Conservation (phyloP, 257 asterid genomes). For the Knoxia roxburghii region DNA sequence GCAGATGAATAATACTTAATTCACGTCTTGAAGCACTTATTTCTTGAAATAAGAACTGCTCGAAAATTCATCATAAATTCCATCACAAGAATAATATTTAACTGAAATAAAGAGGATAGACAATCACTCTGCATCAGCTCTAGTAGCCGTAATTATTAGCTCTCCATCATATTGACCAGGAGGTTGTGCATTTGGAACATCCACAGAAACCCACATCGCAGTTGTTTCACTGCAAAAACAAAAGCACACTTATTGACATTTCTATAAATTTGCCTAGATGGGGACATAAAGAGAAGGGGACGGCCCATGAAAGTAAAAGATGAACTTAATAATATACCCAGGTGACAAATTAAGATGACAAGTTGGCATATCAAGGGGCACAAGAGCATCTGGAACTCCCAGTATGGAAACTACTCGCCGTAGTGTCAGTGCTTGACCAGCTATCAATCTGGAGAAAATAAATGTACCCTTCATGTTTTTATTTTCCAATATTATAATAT, state of each 20-base stretch:
- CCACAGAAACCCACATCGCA: constrained; percentile 76
- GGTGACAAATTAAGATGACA: constrained; percentile 65
- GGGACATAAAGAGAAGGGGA: background rate
- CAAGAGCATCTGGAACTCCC: constrained; percentile 98
- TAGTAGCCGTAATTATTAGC: constrained; percentile 66
- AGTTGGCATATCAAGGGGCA: constrained; percentile 76
- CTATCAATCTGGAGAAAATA: constrained; percentile 54
- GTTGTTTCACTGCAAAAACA: constrained; percentile 70
- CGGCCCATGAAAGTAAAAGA: no score
- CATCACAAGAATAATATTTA: constrained; percentile 21
- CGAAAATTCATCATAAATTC: constrained; percentile 6
- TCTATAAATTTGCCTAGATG: background rate
- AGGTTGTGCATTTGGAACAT: constrained; percentile 74
- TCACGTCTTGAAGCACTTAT: constrained; percentile 7
- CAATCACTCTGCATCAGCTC: constrained; percentile 71
- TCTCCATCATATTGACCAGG: constrained; percentile 98
- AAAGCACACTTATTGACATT: constrained; percentile 6
- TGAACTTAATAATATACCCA: constrained; percentile 47
- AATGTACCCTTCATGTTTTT: constrained; percentile 11
- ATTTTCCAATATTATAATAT: constrained; percentile 15
- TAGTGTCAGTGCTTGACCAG: constrained; percentile 73
- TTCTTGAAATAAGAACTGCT: constrained; percentile 4
- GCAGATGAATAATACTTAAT: constrained; percentile 9
- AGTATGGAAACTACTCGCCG: constrained; percentile 83
- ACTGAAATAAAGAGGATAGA: constrained; percentile 38